Evolutionary conservation across 108 stramenopile species (phyloP), one percentile per base, ranked within the genome.

Genomic region (Stephanodiscus triporus): DNA sequence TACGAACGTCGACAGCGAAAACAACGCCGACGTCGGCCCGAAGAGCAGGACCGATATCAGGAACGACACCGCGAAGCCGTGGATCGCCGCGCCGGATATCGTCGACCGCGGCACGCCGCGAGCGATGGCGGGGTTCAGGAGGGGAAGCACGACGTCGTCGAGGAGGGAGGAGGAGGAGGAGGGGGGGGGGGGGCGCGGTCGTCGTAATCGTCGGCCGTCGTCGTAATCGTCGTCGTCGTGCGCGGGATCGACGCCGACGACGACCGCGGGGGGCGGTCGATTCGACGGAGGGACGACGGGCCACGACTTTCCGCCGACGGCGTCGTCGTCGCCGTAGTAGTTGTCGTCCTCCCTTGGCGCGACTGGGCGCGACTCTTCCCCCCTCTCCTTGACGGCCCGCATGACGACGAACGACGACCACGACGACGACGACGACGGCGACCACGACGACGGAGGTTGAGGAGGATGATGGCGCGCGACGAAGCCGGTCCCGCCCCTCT

Each of bases 1-100:
- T 14, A 85, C 65, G 11, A 85, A 24, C 8, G 85, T 77, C 36
- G 45, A 2, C 3, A 68, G 22, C 1, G 65, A 36, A 5, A 37
- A 11, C 20, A 76, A 24, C 22, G n/a, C n/a, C n/a, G 64, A 30
- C 32, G 36, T 37, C 20, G 51, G 67, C 9, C 73, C 73, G 34
- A 59, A 65, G 34, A 81, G 17, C 0, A 77, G 10, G 43, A 76
- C 57, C 24, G 78, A 66, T 16, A 80, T 64, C 57, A 89, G 63
- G 17, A 86, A 47, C n/a, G 77, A 63, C 37, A 89, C 36, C 47
- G 73, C 57, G 43, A 87, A 79, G 37, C 80, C 88, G 19, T 76
- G 34, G n/a, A 88, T 34, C 26, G 77, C 82, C 14, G 91, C 87
- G 14, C 91, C 91, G 49, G 84, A 78, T 73, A 92, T 89, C 19